Evolutionary conservation across 1,284 basidiomycete genomes (phyloP).

Genomic region (Omphalotus olearius): DNA sequence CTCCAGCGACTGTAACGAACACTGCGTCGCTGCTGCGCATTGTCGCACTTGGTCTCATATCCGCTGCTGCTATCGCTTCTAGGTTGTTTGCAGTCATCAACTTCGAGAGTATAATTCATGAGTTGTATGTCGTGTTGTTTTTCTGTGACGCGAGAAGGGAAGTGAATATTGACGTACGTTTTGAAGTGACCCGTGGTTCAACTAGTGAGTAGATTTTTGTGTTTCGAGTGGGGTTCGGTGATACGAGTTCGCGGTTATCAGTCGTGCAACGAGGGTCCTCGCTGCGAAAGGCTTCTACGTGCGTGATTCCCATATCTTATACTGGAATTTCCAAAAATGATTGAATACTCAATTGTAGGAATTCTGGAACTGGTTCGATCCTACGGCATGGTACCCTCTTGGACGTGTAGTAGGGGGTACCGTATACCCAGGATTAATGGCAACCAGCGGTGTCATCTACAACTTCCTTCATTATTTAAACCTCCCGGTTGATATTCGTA

Average conservation of each 20-base stretch:
- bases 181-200: conserved; percentile 93
- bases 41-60: conserved; percentile 83
- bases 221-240: conserved; percentile 3
- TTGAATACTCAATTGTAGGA: conserved; percentile 47
- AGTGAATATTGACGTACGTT: conserved; percentile 3
- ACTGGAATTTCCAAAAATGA: conserved; percentile 15
- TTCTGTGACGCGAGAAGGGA: not conserved
- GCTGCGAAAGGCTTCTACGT: conserved; percentile 95
- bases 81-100: conserved; percentile 97
- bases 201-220: conserved; percentile 63
- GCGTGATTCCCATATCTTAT: conserved; percentile 26
- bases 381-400: conserved; percentile 98
- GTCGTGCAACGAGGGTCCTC: conserved; percentile 87
- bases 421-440: conserved; percentile 97
- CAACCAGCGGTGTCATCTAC: conserved; percentile 96
- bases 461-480: conserved; percentile 85
- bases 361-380: conserved; percentile 99
- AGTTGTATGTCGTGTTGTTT: conserved; percentile 70
- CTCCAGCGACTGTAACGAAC: conserved; percentile 74
- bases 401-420: conserved; percentile 98
- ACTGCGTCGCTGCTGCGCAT: conserved; percentile 83
- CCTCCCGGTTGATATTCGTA: conserved; percentile 96
- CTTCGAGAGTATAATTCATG: conserved; percentile 99
- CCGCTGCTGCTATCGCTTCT: conserved; percentile 91
- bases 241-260: conserved; percentile 26